Evolutionary conservation across 257 asterid genomes (phyloP), one percentile per base, ranked within the genome.

Genomic region (Lycium barbarum): DNA sequence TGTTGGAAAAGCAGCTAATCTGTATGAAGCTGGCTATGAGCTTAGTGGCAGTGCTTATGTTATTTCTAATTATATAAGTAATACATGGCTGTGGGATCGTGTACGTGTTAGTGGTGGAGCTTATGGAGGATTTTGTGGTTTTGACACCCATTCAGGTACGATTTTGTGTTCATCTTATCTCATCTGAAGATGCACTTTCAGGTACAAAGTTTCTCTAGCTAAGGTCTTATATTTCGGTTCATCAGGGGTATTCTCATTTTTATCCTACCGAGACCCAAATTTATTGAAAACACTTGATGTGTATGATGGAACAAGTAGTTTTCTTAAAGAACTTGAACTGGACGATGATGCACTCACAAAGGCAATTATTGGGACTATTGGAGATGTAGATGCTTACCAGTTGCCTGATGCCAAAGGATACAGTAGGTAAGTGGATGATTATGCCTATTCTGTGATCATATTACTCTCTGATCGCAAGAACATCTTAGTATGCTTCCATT

Each of bases 81-180:
- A 93, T 83, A 88, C 98, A 10, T 95, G 99, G 99, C 83, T 97
- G 91, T 97, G 99, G 99, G 99, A 97, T 71, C 99, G 98, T 83
- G 98, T 95, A 82, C 92, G 99, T 81, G 99, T 97, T 85, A 97
- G 99, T 88, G 99, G 99, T 67, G 99, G 99, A 87, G 99, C 99
- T 65, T 97, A 97, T 91, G 99, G 99, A 80, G 99, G 98, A 61
- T 97, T 97, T 86, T 97, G 99, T 87, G 95, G 94, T 88, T 95
- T 97, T 38, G 98, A 95, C 91, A 86, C 99, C 40, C 98, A 97
- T 85, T 97, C 99, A 85, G 99, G 99, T 93, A 83, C 49, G 79
- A 63, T 81, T 74, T 53, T 71, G 79, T 83, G 59, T 38, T 80
- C 26, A 49, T 68, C 49, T 53, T 78, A 78, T 78, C 49, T 53